These are phyloP conservation scores for Helichrysum umbraculigerum DNA, from an alignment of 129 eudicot genomes.

Conservation along the genomic window DNA sequence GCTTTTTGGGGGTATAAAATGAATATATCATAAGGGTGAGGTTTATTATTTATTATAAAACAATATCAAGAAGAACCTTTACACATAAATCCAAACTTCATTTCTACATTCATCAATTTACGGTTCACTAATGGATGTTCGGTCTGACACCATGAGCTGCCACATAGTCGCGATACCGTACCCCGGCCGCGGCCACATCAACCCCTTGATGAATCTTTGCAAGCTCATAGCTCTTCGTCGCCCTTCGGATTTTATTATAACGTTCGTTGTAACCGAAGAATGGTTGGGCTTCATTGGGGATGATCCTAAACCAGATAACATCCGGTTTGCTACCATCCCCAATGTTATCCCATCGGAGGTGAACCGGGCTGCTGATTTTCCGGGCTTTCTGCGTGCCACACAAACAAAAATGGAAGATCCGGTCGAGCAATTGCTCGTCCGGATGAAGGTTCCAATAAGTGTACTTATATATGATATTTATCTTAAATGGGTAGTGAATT, in stretches of 20 bases:
- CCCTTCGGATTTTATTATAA: slow-evolving; percentile 36
- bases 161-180: slow-evolving; percentile 74
- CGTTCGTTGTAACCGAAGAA: slow-evolving; percentile 70
- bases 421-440: slow-evolving; percentile 47
- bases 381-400: slow-evolving; percentile 44
- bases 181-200: slow-evolving; percentile 78
- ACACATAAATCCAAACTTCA: neutral
- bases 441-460: slow-evolving; percentile 35
- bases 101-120: neutral
- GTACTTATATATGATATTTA: slow-evolving; percentile 45
- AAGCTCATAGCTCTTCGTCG: slow-evolving; percentile 30
- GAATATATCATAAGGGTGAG: no score
- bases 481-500: slow-evolving; percentile 42
- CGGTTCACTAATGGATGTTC: slow-evolving; percentile 15
- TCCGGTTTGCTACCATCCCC: slow-evolving; percentile 54
- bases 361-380: slow-evolving; percentile 44
- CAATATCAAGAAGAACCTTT: neutral
- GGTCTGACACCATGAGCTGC: slow-evolving; percentile 21
- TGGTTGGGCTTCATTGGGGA: slow-evolving; percentile 62
- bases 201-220: slow-evolving; percentile 73
- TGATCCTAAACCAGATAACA: slow-evolving; percentile 38
- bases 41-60: no score
- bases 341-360: slow-evolving; percentile 71
- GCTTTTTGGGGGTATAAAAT: no score
- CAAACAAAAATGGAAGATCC: slow-evolving; percentile 51